Percentiles rank a stretch among this genome's conserved stretches.
Conservation (phyloP, 805 yeast species). For the Scheffersomyces amazonensis region DNA sequence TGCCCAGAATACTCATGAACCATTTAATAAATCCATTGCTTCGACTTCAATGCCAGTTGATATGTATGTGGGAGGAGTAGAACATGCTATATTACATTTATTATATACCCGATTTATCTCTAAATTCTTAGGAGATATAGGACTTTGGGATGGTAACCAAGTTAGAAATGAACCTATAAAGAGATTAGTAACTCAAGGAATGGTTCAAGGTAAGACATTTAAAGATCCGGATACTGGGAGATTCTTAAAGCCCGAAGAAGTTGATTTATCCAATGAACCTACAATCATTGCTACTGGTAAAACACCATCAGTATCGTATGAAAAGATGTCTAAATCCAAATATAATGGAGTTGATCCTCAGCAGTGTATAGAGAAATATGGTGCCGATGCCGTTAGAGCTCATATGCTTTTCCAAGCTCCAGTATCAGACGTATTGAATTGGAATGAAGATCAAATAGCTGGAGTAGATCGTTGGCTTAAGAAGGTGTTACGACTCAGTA, state of each 20-base stretch:
- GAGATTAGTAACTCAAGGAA: constrained; percentile 86
- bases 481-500: constrained; percentile 43
- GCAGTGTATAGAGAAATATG: constrained; percentile 68
- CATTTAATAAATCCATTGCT: constrained; percentile 40
- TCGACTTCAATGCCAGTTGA: constrained; percentile 74
- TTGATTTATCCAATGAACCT: constrained; percentile 46
- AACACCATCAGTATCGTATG: constrained; percentile 58
- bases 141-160: constrained; percentile 63
- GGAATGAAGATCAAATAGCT: constrained; percentile 86
- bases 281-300: constrained; percentile 48
- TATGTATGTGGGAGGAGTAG: constrained; percentile 91
- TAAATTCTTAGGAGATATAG: constrained; percentile 68
- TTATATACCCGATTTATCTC: constrained; percentile 83
- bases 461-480: constrained; percentile 88
- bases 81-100: constrained; percentile 92
- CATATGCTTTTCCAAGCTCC: constrained; percentile 94
- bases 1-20: constrained; percentile 52
- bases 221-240: constrained; percentile 68
- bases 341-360: constrained; percentile 92
- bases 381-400: constrained; percentile 94
- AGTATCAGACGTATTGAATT: constrained; percentile 70
- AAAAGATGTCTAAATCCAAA: constrained; percentile 96
- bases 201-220: constrained; percentile 93
- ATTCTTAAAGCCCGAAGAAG: constrained; percentile 77
- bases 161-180: constrained; percentile 76